phyloP scores from a whole-genome alignment of 495 filamentous ascomycete genomes.

The Penicillium longicatenatum region DNA sequence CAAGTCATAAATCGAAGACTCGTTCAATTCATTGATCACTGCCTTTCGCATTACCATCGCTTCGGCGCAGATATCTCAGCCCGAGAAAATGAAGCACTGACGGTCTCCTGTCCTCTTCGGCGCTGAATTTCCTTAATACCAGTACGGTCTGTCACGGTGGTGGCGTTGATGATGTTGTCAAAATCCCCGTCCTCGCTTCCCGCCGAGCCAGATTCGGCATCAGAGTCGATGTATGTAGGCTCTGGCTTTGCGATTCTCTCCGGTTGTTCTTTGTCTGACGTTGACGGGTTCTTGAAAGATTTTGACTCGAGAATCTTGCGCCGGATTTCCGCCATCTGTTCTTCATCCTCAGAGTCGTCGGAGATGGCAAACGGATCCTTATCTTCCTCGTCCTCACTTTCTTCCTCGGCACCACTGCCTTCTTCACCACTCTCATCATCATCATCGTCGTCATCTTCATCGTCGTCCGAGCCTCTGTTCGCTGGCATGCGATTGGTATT shows the following conservation, averaged over 20 bases:
- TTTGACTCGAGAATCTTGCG: conserved; percentile 83
- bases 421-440: conserved; percentile 45
- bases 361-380: conserved; percentile 73
- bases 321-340: conserved; percentile 90
- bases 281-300: conserved; percentile 69
- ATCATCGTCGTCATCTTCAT: conserved; percentile 52
- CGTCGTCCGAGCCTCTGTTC: conserved; percentile 50
- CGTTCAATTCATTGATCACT: background rate
- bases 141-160: conserved; percentile 78
- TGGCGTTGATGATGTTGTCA: conserved; percentile 89
- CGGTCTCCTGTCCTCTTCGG: conserved; percentile 42
- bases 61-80: conserved; percentile 61
- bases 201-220: conserved; percentile 72
- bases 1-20: background rate
- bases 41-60: conserved; percentile 44
- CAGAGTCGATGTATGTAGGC: conserved; percentile 59
- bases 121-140: conserved; percentile 67
- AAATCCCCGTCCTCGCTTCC: conserved; percentile 72
- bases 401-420: conserved; percentile 53
- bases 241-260: conserved; percentile 58
- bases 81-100: conserved; percentile 64
- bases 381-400: conserved; percentile 50
- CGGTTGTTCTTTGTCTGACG: conserved; percentile 52
- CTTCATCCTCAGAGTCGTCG: conserved; percentile 76
- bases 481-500: conserved; percentile 72